Percentiles rank a stretch among this genome's conserved stretches.
phyloP scores from a whole-genome alignment of 371 early-diverging fungal species.

The Actinomortierella ambigua region DNA sequence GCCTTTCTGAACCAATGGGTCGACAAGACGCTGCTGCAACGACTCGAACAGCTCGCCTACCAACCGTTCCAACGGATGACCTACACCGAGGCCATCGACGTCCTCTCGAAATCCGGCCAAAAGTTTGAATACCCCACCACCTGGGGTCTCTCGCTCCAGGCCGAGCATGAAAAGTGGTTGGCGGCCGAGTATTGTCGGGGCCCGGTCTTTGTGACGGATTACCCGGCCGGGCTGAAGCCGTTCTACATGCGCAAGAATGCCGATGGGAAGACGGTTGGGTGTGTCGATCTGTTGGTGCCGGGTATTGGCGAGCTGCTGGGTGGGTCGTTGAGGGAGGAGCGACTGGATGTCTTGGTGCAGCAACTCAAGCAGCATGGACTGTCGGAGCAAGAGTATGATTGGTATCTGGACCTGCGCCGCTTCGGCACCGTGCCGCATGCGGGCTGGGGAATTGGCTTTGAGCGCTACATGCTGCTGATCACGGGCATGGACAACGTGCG shows the following conservation, averaged over 20 bases:
- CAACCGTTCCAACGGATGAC: slow-evolving; percentile 75
- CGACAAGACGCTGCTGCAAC: slow-evolving; percentile 50
- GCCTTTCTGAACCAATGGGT: slow-evolving; percentile 58
- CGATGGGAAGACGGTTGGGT: slow-evolving; percentile 73
- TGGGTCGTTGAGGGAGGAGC: slow-evolving; percentile 88
- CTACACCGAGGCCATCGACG: slow-evolving; percentile 83
- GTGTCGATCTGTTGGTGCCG: slow-evolving; percentile 90
- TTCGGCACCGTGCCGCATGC: slow-evolving; percentile 90
- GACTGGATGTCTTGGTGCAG: slow-evolving; percentile 55
- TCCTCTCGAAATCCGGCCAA: slow-evolving; percentile 50
- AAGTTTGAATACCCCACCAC: slow-evolving; percentile 67
- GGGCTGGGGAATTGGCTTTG: slow-evolving; percentile 94
- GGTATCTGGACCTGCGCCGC: slow-evolving; percentile 89
- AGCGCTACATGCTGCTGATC: slow-evolving; percentile 78
- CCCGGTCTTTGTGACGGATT: slow-evolving; percentile 93
- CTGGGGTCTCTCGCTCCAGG: slow-evolving; percentile 83
- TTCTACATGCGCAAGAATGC: slow-evolving; percentile 89
- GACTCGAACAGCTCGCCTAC: slow-evolving; percentile 41
- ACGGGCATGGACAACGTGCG: slow-evolving; percentile 84
- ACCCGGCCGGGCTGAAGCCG: slow-evolving; percentile 83
- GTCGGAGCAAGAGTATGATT: slow-evolving; percentile 71
- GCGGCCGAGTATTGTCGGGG: slow-evolving; percentile 66
- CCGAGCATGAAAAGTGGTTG: slow-evolving; percentile 89
- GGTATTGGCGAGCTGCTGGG: slow-evolving; percentile 90
- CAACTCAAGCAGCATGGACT: slow-evolving; percentile 64